Base-by-base conservation (phyloP, 306 rosid species). In the Prunus campanulata region DNA sequence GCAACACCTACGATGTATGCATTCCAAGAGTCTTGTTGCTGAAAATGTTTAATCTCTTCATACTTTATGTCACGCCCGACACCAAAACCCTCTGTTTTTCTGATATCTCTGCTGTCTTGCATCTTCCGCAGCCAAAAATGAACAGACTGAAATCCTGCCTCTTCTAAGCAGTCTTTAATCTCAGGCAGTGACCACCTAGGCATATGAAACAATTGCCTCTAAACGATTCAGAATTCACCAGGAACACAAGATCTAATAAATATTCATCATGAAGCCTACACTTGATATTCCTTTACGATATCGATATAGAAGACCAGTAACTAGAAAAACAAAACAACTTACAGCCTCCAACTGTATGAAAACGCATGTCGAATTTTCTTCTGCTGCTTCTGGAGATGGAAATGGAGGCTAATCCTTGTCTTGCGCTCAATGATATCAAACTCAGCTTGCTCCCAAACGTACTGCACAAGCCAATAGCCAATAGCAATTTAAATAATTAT, bases 361-460 rank as follows among this genome's bases (percentile, higher is more conserved):
- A 94, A 94, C 52, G 96, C 96, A 83, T 85, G 96, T 47, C 91
- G 86, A 60, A 92, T 70, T 69, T 93, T 93, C 81, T 89, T 89
- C 77, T 88, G 90, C 71, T 79, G 94, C 83, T 87, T 90, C 78
- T 87, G 84, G 78, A 92, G 75, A 78, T 89, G 90, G 81, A 88
- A 94, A 83, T 92, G 98, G 72, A 94, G 93, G 81, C 96, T 89
- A 72, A 92, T 92, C 86, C 96, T 89, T 79, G 97, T 91, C 83
- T 86, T 94, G 52, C 97, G 89, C 81, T 90, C 91, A 78, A 92
- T 74, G 63, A 92, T 80, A 80, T 94, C 96, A 16, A 91, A 94
- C 68, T 94, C 98, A 56, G 90, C 97, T 88, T 94, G 97, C 88
- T 94, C 98, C 96, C 98, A 94, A 10, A 87, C 83, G 76, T 91